Evolutionary conservation across 805 yeast genomes (phyloP), one percentile per base, ranked within the genome.

Genomic region (Spathaspora passalidarum): DNA sequence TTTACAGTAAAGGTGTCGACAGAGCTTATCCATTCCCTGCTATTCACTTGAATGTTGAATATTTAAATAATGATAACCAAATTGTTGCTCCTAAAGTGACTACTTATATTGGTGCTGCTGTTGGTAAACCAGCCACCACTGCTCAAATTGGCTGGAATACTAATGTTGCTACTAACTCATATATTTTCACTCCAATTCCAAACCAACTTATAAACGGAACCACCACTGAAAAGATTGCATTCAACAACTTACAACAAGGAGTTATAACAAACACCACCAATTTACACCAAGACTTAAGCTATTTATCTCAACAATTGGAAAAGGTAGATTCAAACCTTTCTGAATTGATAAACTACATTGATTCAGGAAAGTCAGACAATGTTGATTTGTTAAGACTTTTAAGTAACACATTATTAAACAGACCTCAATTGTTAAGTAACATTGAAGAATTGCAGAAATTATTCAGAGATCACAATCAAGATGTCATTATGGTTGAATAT

Each of bases 21-120:
- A 81, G 89, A 49, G 81, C 89, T 3, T 78, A 61, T 60, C 94
- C 95, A 21, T 73, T 76, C 63, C 88, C 92, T 18, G 90, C 94
- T 40, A 76, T 89, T 51, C 89, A 87, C 65, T 69, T 89, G 56
- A 86, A 94, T 32, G 76, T 88, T 42, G 81, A 84, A 53, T 78
- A 82, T 53, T 67, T 75, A 51, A 74, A 75, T 34, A 55, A 65
- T n/a, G 52, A 57, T 38, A 76, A 73, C 46, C 66, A 79, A 50
- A 66, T 79, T 45, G 66, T 70, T 50, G 63, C 82, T 35, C 88
- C 88, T 49, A 61, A 72, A 45, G 61, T 83, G 53, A 72, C 72
- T 48, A 82, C 96, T n/a, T 89, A 82, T 67, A 78, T 88, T 49
- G 85, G 94, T 16, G 81, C 91, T 3, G 80, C 86, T 29, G 77